phyloP scores from a whole-genome alignment of 2,329 filamentous ascomycete genomes.

The Diaporthe citri region DNA sequence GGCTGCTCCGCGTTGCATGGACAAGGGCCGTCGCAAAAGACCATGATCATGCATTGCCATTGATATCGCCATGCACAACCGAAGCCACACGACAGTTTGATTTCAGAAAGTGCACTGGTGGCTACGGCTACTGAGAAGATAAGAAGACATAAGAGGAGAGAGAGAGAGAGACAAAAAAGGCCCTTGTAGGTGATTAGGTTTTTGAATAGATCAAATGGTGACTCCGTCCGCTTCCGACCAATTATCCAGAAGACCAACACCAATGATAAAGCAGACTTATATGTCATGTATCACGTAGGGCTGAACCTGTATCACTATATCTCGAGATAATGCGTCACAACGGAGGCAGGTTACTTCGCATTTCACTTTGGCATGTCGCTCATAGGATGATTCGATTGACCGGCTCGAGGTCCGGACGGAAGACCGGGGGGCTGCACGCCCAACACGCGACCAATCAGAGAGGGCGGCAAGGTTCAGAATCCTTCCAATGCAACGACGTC shows the following conservation, averaged over 20 bases:
- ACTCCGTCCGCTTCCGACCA: background rate
- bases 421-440: background rate
- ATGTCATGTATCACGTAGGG: background rate
- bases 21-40: no score
- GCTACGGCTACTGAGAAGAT: no score
- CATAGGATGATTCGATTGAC: background rate
- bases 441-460: constrained; percentile 1
- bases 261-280: background rate
- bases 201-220: background rate
- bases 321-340: background rate
- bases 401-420: background rate
- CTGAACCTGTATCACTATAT: background rate
- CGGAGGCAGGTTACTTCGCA: background rate
- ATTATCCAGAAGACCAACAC: background rate
- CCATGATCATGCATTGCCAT: no score
- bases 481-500: constrained; percentile 6
- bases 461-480: constrained; percentile 3
- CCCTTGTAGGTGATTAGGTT: no score
- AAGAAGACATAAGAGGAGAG: no score
- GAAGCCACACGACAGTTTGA: no score
- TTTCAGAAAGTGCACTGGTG: no score
- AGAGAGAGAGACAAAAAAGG: no score
- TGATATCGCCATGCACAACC: no score
- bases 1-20: no score
- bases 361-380: background rate